Evolutionary conservation across 2,329 filamentous ascomycete genomes (phyloP), one percentile per base, ranked within the genome.

Genomic region (Pseudogymnoascus sp.): DNA sequence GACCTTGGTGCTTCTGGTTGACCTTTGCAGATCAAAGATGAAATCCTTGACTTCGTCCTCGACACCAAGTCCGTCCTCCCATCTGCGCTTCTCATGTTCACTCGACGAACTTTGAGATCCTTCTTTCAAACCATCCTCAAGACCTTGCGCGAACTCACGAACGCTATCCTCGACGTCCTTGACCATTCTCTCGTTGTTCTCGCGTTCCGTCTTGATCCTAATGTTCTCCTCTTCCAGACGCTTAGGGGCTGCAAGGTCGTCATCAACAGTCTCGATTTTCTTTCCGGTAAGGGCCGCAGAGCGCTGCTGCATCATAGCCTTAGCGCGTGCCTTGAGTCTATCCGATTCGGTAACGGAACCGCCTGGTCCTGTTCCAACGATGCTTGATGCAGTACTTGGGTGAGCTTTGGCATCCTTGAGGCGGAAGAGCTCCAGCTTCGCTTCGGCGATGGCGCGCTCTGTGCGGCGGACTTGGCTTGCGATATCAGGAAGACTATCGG

Each of bases 231-330:
- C 90, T 73, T 97, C 94, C 14, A 97, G 76, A 35, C 94, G 86
- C 76, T 91, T 90, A 55, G 92, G 87, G 3, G 90, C 91, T 66
- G 90, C 90, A 26, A 83, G 81, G 66, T 92, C 88, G 67, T 95
- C 90, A 64, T 87, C 83, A 52, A 78, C 79, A 2, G 79, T 74
- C 38, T 90, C 86, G 55, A 86, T 80, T 72, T 92, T 92, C 74
- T 88, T 91, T 63, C 94, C 94, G 21, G 92, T 91, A 66, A 99
- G 78, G 16, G 94, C 93, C 62, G 94, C 94, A 68, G 94, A 92
- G 64, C 94, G 89, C 71, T 96, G 92, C 77, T 97, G 93, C 94
- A 99, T 99, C 86, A 97, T 96, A 39, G 93, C 93, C 77, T 92
- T 96, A 33, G 94, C 93, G 68, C 92, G 86, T 37, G 94, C 94